These are phyloP conservation scores for Mycena chlorophos DNA, from an alignment of 768 basidiomycete genomes.

Conservation along the genomic window DNA sequence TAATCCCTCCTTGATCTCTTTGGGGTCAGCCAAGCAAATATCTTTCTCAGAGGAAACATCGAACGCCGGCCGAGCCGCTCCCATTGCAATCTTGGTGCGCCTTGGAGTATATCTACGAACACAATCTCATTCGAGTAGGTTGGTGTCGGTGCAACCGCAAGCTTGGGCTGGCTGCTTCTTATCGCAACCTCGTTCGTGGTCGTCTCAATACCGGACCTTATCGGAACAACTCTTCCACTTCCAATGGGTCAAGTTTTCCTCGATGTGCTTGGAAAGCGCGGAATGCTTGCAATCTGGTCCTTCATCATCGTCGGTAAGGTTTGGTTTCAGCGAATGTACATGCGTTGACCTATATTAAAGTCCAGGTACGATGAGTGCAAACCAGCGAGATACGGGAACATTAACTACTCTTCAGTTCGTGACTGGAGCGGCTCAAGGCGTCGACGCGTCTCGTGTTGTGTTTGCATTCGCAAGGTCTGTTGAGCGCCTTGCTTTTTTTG, in stretches of 20 bases:
- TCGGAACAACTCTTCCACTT: constrained; percentile 53
- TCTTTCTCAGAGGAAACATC: constrained; percentile 56
- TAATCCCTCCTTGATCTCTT: not conserved
- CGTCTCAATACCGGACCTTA: constrained; percentile 50
- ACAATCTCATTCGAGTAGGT: too few relatives aligned
- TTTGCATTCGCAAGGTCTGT: constrained; percentile 69
- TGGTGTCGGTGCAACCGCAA: constrained; percentile 58
- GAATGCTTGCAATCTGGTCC: constrained; percentile 74
- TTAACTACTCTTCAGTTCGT: constrained; percentile 49
- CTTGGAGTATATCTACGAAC: too few relatives aligned
- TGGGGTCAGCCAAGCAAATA: not conserved
- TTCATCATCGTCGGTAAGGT: constrained; percentile 56
- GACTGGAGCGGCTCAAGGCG: constrained; percentile 72
- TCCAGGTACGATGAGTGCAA: constrained; percentile 6
- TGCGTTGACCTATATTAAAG: not conserved
- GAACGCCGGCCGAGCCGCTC: constrained; percentile 62
- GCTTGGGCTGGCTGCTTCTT: constrained; percentile 64
- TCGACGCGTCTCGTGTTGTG: constrained; percentile 73
- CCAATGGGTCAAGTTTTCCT: constrained; percentile 75
- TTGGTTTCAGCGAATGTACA: not conserved
- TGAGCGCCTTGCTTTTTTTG: too few relatives aligned
- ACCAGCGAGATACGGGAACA: too few relatives aligned
- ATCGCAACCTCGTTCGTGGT: constrained; percentile 69
- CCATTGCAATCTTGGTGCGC: constrained; percentile 58
- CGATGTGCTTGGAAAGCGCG: constrained; percentile 61